These are phyloP conservation scores for Helichrysum umbraculigerum DNA, from an alignment of 129 eudicot species.

Conservation along the genomic window DNA sequence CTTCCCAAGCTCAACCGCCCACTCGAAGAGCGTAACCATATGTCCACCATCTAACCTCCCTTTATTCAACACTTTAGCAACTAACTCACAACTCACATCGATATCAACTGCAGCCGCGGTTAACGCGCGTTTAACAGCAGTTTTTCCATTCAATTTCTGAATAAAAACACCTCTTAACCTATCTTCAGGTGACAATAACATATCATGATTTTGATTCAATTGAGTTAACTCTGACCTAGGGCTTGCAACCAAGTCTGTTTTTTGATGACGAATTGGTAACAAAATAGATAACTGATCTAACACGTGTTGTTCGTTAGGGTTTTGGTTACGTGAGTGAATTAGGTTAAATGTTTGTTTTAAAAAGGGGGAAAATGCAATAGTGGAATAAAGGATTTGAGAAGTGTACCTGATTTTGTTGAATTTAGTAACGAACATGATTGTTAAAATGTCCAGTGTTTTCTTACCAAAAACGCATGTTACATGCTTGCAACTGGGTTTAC, in stretches of 20 bases:
- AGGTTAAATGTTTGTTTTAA: conserved; percentile 15
- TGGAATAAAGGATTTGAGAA: neutral
- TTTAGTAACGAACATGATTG: conserved; percentile 18
- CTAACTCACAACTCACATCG: conserved; percentile 41
- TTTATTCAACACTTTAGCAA: conserved; percentile 64
- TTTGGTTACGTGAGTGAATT: conserved; percentile 5
- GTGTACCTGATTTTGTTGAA: conserved; percentile 29
- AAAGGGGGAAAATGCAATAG: conserved; percentile 5
- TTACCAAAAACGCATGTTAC: too few relatives aligned
- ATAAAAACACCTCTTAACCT: conserved; percentile 72
- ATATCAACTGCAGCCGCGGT: conserved; percentile 46
- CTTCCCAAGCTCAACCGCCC: conserved; percentile 56
- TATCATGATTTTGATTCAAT: neutral
- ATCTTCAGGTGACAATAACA: conserved; percentile 62
- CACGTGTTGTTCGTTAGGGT: conserved; percentile 45
- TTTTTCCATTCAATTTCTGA: conserved; percentile 61
- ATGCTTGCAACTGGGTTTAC: too few relatives aligned
- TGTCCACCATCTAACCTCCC: conserved; percentile 61
- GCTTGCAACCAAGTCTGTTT: conserved; percentile 17
- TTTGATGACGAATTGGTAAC: conserved; percentile 52
- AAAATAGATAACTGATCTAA: conserved; percentile 53
- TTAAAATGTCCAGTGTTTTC: too few relatives aligned
- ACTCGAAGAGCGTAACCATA: conserved; percentile 72
- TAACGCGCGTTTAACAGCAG: conserved; percentile 49
- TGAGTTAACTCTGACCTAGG: conserved; percentile 9